These are phyloP conservation scores for Leccinum solheimii DNA, from an alignment of 1,284 basidiomycete genomes.

Conservation along the genomic window DNA sequence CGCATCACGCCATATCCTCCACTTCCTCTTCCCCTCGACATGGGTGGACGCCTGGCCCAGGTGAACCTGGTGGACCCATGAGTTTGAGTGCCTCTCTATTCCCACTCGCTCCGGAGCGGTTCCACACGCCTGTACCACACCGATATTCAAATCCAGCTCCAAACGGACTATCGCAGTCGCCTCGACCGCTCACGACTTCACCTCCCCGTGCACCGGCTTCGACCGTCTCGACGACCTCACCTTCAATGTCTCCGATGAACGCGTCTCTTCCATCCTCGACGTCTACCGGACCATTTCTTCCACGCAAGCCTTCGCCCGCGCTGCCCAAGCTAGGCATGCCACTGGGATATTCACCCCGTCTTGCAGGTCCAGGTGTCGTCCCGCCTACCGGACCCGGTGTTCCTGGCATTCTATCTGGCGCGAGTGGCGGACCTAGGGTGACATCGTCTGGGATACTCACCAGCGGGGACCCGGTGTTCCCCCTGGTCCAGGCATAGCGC, in stretches of 20 bases:
- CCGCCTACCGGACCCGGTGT: neutral
- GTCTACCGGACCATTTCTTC: constrained; percentile 25
- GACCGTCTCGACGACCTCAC: constrained; percentile 16
- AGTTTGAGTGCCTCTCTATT: constrained; percentile 19
- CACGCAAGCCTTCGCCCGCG: constrained; percentile 30
- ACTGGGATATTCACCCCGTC: constrained; percentile 33
- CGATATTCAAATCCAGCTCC: constrained; percentile 26
- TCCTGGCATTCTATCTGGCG: neutral
- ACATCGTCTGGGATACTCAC: constrained; percentile 28
- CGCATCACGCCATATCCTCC: constrained; percentile 30
- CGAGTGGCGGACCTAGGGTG: constrained; percentile 6
- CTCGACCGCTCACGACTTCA: constrained; percentile 24
- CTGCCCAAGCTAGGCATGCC: constrained; percentile 32
- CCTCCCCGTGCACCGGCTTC: neutral
- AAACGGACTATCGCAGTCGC: constrained; percentile 26
- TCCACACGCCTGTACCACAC: constrained; percentile 31
- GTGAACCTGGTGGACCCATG: constrained; percentile 17
- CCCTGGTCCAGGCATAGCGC: constrained; percentile 32
- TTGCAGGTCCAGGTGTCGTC: constrained; percentile 22
- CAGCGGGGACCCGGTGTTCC: constrained; percentile 29
- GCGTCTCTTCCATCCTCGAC: constrained; percentile 12
- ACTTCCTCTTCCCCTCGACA: constrained; percentile 31
- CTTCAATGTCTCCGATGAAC: constrained; percentile 18
- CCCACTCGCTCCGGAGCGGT: constrained; percentile 26
- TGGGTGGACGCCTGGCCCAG: constrained; percentile 27